Base-by-base conservation (phyloP, 139 green algal species). In the Eudorina sp. region DNA sequence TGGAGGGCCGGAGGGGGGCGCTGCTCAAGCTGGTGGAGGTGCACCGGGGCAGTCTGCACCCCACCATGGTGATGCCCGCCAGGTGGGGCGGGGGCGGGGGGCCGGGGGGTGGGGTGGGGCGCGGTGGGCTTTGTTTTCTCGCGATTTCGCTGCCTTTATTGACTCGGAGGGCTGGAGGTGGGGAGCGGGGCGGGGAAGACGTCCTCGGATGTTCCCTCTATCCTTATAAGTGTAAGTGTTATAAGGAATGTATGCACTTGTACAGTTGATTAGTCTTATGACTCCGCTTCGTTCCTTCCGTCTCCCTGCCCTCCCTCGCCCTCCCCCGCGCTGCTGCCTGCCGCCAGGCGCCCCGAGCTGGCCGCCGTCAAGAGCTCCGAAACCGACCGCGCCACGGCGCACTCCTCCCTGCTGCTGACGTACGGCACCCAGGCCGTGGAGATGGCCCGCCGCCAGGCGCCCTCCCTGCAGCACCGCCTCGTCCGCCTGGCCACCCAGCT, bases 1-100 rank as follows among this genome's bases (percentile, higher is more conserved):
- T 86, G 64, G 55, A 34, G 25, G 46, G 21, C 3, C 81, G 34
- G 41, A 58, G 79, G n/a, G 45, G 73, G 27, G 38, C 46, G 60
- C 85, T 92, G 58, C 69, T 85, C 45, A 79, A 90, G 85, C 85
- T 87, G 73, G 84, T 92, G 70, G 88, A 92, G 64, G 86, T 83
- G 60, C 74, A 86, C 36, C 86, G 86, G 5, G 53, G 53, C 40
- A 73, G 64, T n/a, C 76, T 90, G 86, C 86, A 90, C 64, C 86
- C 86, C n/a, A 40, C 36, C 48, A 90, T 90, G 86, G 75, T 90
- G 58, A 75, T 86, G 74, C 86, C 86, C 45, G 68, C 83, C 4
- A 72, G 51, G 83, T 83, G 69, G 41, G 77, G 21, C 41, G 48
- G 70, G 76, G 4, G 84, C 4, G 43, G 29, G 0, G 27, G 27